phyloP scores from a whole-genome alignment of 495 filamentous ascomycete genomes.

The Penicillium daleae region DNA sequence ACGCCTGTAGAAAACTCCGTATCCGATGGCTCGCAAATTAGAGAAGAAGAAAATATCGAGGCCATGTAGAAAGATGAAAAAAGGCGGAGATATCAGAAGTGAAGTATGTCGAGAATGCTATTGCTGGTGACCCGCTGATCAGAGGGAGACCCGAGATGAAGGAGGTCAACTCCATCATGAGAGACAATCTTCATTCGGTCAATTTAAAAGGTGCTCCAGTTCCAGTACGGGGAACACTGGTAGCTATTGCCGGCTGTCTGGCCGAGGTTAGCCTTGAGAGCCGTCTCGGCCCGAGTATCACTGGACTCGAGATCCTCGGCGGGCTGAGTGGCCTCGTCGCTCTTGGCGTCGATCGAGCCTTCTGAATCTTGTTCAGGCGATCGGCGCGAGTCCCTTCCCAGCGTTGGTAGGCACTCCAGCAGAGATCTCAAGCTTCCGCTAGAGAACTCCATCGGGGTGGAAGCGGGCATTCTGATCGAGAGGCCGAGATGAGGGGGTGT shows the following conservation, averaged over 20 bases:
- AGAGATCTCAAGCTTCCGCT: constrained; percentile 72
- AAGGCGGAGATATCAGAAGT: constrained; percentile 5
- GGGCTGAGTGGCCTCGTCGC: constrained; percentile 30
- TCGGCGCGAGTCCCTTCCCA: constrained; percentile 66
- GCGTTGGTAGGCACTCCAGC: constrained; percentile 67
- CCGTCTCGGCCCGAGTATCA: constrained; percentile 18
- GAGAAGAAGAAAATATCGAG: constrained; percentile 8
- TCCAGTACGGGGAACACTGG: constrained; percentile 81
- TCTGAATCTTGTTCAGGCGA: constrained; percentile 64
- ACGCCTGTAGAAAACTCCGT: constrained; percentile 30
- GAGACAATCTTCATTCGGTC: neutral
- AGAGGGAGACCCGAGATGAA: neutral
- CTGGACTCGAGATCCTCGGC: constrained; percentile 32
- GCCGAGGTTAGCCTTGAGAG: constrained; percentile 24
- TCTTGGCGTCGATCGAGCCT: constrained; percentile 47
- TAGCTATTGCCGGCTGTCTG: constrained; percentile 52
- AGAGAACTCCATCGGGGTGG: constrained; percentile 60
- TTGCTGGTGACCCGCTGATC: constrained; percentile 32
- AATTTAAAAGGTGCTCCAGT: constrained; percentile 88
- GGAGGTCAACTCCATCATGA: neutral
- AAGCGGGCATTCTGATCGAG: constrained; percentile 70
- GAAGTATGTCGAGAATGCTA: constrained; percentile 21
- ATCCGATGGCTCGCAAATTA: constrained; percentile 31
- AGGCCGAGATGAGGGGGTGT: constrained; percentile 70
- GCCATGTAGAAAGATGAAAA: constrained; percentile 1